Conservation (phyloP, 2,329 filamentous ascomycete genomes). For the Sporothrix globosa region DNA sequence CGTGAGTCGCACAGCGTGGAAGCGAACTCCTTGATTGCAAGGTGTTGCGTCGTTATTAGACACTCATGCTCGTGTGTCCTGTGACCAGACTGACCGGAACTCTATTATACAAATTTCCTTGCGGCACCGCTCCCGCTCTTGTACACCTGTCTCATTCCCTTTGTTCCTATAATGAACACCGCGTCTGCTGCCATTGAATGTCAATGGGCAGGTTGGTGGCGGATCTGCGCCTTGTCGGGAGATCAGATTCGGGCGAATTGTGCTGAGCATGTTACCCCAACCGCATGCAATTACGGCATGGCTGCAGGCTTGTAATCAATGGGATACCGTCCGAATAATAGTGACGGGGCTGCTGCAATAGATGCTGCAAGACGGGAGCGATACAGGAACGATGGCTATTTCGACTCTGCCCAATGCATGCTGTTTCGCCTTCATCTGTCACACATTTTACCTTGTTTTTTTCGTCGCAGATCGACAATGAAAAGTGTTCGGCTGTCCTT, state of each 20-base stretch:
- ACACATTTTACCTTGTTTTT: too few relatives aligned
- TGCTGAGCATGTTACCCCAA: not conserved
- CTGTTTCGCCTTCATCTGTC: too few relatives aligned
- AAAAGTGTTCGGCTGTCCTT: too few relatives aligned
- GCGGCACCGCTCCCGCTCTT: not conserved
- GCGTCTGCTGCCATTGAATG: not conserved
- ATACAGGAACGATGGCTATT: too few relatives aligned
- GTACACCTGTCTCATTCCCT: not conserved
- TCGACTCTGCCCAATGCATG: too few relatives aligned
- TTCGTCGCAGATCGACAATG: too few relatives aligned
- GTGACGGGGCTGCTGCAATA: too few relatives aligned
- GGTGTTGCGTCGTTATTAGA: not conserved
- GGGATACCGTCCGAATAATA: not conserved
- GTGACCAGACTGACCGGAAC: not conserved
- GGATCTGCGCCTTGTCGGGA: not conserved
- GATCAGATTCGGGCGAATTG: not conserved
- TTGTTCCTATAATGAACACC: not conserved
- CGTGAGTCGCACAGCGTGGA: slow-evolving; percentile 11
- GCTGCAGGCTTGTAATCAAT: not conserved
- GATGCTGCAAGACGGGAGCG: too few relatives aligned
- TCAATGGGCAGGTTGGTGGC: not conserved
- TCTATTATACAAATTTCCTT: not conserved
- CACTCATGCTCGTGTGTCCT: not conserved
- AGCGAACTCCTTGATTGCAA: slow-evolving; percentile 16
- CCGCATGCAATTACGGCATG: not conserved